These are phyloP conservation scores for Margaritispora aquatica DNA, from an alignment of 495 filamentous ascomycete species.

Conservation along the genomic window DNA sequence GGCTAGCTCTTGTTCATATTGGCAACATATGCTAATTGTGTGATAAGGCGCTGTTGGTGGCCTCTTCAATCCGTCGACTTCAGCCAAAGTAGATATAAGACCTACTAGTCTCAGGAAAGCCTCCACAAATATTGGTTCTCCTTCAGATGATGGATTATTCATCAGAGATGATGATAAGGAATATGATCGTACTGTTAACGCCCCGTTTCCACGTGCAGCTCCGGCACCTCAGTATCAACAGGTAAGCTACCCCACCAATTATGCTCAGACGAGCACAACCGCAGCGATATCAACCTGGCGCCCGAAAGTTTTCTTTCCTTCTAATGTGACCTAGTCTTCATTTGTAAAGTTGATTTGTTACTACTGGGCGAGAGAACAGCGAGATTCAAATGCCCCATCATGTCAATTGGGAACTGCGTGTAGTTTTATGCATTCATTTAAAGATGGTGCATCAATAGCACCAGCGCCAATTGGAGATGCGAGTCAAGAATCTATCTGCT, in stretches of 20 bases:
- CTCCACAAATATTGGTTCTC: background rate
- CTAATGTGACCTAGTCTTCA: too few relatives aligned
- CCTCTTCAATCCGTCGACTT: conserved; percentile 14
- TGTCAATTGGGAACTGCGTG: conserved; percentile 1
- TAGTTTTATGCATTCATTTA: conserved; percentile 2
- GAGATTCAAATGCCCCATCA: background rate
- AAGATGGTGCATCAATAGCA: background rate
- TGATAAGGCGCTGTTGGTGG: conserved; percentile 15
- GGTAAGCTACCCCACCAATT: too few relatives aligned
- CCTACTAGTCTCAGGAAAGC: conserved; percentile 7
- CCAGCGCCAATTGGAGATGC: background rate
- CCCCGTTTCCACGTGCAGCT: too few relatives aligned
- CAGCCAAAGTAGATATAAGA: background rate
- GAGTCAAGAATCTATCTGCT: conserved; percentile 1
- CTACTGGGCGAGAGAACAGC: background rate
- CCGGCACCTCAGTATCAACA: background rate
- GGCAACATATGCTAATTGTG: too few relatives aligned
- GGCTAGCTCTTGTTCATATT: too few relatives aligned
- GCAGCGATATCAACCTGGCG: too few relatives aligned
- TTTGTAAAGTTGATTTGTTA: background rate
- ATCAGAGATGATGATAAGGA: too few relatives aligned
- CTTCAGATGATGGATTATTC: too few relatives aligned
- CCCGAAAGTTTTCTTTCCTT: too few relatives aligned
- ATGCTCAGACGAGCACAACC: too few relatives aligned
- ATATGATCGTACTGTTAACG: too few relatives aligned